phyloP scores from a whole-genome alignment of 202 grass and related monocot genomes.

The Dendrocalamus latiflorus region DNA sequence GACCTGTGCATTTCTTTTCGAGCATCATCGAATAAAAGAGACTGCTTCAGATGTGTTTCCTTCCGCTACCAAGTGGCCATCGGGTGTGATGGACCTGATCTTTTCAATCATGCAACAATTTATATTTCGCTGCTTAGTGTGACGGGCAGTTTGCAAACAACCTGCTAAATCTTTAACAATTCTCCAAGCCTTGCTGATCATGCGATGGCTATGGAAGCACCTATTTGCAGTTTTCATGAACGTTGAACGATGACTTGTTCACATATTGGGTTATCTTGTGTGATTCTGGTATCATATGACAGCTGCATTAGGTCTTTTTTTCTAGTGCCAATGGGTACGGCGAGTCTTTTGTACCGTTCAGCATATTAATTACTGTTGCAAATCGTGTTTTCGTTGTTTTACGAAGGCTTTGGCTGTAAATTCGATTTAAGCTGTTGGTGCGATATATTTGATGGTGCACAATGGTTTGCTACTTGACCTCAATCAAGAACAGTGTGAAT shows the following conservation, averaged over 20 bases:
- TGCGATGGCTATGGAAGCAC: not conserved
- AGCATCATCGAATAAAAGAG: conserved; percentile 63
- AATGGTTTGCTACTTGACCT: no score
- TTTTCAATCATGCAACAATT: conserved; percentile 22
- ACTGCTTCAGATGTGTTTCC: conserved; percentile 28
- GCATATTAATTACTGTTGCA: not conserved
- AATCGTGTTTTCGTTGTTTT: not conserved
- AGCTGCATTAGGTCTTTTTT: not conserved
- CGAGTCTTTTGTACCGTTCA: not conserved
- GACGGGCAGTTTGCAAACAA: not conserved
- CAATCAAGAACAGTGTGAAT: not conserved
- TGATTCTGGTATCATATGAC: not conserved
- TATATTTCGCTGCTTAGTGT: conserved; percentile 15
- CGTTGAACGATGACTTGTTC: not conserved
- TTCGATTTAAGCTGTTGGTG: not conserved
- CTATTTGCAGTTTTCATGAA: not conserved
- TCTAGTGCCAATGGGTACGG: not conserved
- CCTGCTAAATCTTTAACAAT: not conserved
- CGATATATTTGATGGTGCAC: not conserved
- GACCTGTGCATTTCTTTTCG: conserved; percentile 40
- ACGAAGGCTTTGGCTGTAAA: not conserved
- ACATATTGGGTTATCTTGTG: not conserved
- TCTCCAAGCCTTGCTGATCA: not conserved
- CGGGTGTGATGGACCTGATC: conserved; percentile 22
- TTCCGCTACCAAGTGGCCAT: conserved; percentile 29